Evolutionary conservation across 768 basidiomycete genomes (phyloP).

Genomic region (Mycena galopus): DNA sequence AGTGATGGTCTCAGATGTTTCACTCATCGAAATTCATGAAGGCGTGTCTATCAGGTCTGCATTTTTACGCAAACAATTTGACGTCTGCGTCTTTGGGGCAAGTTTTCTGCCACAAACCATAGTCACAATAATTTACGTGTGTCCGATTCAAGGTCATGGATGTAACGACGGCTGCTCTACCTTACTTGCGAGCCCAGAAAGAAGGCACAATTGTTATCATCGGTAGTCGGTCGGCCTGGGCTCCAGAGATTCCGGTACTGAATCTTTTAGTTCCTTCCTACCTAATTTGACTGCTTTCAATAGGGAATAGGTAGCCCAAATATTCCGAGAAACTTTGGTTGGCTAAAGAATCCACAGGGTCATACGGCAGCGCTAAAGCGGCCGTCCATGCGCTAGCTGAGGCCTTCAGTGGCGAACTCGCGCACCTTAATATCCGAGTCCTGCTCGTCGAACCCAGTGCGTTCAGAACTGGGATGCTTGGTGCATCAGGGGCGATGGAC

Average conservation of each 20-base stretch:
- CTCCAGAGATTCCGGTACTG: no score
- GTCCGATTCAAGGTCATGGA: constrained; percentile 41
- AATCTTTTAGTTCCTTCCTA: no score
- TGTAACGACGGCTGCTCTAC: constrained; percentile 59
- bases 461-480: constrained; percentile 53
- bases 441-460: constrained; percentile 57
- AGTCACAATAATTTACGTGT: no score
- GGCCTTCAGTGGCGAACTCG: constrained; percentile 53
- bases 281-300: no score
- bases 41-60: constrained; percentile 43
- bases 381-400: constrained; percentile 55
- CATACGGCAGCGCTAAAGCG: constrained; percentile 57
- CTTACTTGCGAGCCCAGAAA: constrained; percentile 47
- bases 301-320: no score
- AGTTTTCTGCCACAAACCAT: background rate
- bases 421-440: constrained; percentile 53
- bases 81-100: constrained; percentile 64
- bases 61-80: constrained; percentile 55
- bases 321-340: no score
- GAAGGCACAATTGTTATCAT: constrained; percentile 56
- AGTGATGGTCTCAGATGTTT: constrained; percentile 27
- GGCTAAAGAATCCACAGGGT: background rate
- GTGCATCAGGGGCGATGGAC: no score
- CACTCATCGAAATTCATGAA: background rate
- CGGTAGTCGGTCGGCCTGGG: constrained; percentile 56